These are phyloP conservation scores for Prunella vulgaris DNA, from an alignment of 257 asterid genomes.

Conservation along the genomic window DNA sequence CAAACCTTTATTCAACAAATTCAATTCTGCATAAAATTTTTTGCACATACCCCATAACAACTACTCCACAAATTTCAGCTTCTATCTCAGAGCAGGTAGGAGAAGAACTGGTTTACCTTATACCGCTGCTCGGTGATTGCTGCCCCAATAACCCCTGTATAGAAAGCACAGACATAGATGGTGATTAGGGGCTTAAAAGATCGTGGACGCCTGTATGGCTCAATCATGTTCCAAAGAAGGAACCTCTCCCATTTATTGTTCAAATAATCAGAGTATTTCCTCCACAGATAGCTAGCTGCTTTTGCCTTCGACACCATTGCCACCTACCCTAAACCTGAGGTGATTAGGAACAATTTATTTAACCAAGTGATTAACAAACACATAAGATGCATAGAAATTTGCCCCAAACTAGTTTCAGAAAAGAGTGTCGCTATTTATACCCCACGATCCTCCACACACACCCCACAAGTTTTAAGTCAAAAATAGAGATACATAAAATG, in stretches of 20 bases:
- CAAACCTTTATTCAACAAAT: neutral
- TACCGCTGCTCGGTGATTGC: conserved; percentile 80
- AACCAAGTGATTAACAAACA: no score
- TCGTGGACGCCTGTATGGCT: conserved; percentile 76
- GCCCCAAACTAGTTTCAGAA: no score
- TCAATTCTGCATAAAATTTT: neutral
- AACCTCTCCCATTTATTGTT: conserved; percentile 74
- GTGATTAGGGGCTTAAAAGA: conserved; percentile 77
- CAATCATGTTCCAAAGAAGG: conserved; percentile 89
- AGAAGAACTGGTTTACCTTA: conserved; percentile 39
- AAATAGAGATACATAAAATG: no score
- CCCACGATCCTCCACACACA: no score
- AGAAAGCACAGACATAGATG: conserved; percentile 65
- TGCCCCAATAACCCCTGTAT: conserved; percentile 81
- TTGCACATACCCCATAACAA: neutral
- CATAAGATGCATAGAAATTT: no score
- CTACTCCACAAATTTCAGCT: neutral
- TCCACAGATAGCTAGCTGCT: conserved; percentile 75
- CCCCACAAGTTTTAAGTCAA: no score
- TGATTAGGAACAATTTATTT: no score
- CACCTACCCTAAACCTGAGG: conserved; percentile 15
- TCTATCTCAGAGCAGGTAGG: neutral
- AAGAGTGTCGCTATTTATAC: no score
- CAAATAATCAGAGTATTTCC: conserved; percentile 81
- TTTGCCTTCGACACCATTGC: conserved; percentile 1